Base-by-base conservation (phyloP, 75 land plant species). In the Larix kaempferi region DNA sequence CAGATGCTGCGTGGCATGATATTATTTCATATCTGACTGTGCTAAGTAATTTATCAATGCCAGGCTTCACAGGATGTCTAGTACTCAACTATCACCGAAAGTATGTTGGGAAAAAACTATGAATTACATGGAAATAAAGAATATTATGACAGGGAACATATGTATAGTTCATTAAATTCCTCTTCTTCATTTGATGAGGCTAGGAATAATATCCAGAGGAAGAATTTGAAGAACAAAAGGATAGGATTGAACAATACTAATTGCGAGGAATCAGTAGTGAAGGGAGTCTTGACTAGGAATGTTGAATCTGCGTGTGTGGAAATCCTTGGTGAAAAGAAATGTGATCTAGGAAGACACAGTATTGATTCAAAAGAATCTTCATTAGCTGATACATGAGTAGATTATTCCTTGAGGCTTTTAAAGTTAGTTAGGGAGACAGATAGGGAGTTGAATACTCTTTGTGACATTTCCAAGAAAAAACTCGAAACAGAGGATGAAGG, bases 361-460 rank as follows among this genome's bases (percentile, higher is more conserved):
- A 57, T 59, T 27, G 23, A 14, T 58, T 57, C 57, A 37, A 56
- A 15, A 69, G 71, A 63, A 69, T n/a, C 22, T 26, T 78, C 64
- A 55, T 33, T n/a, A 29, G 59, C 56, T 59, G 39, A 71, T 56
- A n/a, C 56, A 26, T 39, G 72, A 56, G 35, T 49, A 56, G 2
- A 17, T 55, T 33, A 52, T 69, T 76, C 76, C 57, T 84, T 54
- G 78, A 76, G 76, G 69, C 44, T 49, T 57, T 78, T 54, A 73
- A 77, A 86, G 87, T 73, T 87, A 82, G 16, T 78, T 64, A 21
- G 81, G 82, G 78, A 39, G 62, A 49, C 12, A 35, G 67, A 75
- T 78, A n/a, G 71, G 79, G 52, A 63, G 62, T 29, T 89, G 88
- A 69, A 69, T 83, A 78, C 14, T 87, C 77, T 80, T 80, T 54